Percentiles rank a stretch among this genome's conserved stretches.
These are phyloP conservation scores for Fusarium papillatum DNA, from an alignment of 2,329 filamentous ascomycete species.

Conservation along the genomic window DNA sequence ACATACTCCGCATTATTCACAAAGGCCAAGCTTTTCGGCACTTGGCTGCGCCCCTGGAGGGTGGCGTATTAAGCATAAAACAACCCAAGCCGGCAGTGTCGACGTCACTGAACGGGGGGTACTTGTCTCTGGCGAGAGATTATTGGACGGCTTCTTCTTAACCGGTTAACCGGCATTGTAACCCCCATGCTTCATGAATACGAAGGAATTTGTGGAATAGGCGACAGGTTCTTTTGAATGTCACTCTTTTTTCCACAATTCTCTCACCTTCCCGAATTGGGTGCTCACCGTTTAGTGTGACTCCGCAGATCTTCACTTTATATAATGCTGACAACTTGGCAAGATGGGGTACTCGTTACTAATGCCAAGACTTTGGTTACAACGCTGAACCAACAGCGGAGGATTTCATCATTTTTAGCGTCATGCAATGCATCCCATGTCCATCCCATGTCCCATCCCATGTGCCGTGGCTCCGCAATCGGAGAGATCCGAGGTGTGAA, in stretches of 20 bases:
- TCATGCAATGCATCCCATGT: neutral
- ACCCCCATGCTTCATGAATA: neutral
- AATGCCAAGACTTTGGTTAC: neutral
- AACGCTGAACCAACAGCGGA: neutral
- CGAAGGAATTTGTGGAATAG: neutral
- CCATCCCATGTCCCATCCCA: neutral
- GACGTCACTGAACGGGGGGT: neutral
- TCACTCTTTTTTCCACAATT: neutral
- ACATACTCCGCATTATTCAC: neutral
- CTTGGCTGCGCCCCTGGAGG: neutral
- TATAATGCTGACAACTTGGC: neutral
- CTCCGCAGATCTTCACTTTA: neutral
- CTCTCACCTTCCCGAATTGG: neutral
- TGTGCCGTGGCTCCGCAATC: neutral
- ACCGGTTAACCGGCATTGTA: neutral
- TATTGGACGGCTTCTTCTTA: neutral
- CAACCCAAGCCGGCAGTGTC: neutral
- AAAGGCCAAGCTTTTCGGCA: neutral
- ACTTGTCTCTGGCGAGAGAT: neutral
- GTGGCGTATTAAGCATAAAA: conserved; percentile 1
- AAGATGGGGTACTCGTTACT: neutral
- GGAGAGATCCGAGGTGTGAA: neutral
- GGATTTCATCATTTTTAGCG: neutral
- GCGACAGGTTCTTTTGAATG: neutral
- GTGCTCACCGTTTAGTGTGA: neutral